phyloP scores from a whole-genome alignment of 805 yeast species.

The Debaryomyces tyrocola region DNA sequence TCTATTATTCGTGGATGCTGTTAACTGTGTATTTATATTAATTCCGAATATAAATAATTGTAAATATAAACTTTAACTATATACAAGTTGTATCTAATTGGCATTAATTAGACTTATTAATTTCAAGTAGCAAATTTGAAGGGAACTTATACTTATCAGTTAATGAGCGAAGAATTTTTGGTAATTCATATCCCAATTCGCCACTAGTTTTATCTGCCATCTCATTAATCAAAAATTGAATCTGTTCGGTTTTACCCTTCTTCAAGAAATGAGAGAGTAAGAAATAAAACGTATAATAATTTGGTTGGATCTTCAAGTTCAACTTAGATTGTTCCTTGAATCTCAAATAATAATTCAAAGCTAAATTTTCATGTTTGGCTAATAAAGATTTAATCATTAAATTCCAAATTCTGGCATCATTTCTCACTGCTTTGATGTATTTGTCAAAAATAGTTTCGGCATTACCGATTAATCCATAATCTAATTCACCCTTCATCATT shows the following conservation, averaged over 20 bases:
- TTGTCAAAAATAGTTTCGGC: constrained; percentile 34
- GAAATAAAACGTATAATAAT: constrained; percentile 50
- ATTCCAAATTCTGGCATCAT: constrained; percentile 46
- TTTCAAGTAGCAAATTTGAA: constrained; percentile 5
- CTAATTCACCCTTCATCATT: constrained; percentile 48
- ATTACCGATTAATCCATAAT: constrained; percentile 32
- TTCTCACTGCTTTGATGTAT: constrained; percentile 31
- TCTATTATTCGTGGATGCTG: background rate
- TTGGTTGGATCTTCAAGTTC: constrained; percentile 34
- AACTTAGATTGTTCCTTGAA: constrained; percentile 25
- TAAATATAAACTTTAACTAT: constrained; percentile 2
- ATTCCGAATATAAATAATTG: background rate
- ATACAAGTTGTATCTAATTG: constrained; percentile 3
- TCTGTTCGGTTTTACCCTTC: constrained; percentile 27
- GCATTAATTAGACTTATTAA: background rate
- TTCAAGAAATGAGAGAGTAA: constrained; percentile 40
- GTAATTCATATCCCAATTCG: constrained; percentile 41
- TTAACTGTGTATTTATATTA: background rate
- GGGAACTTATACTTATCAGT: constrained; percentile 4
- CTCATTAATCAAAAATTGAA: constrained; percentile 40
- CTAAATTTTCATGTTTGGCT: constrained; percentile 33
- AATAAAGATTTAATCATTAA: constrained; percentile 34
- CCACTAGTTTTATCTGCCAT: constrained; percentile 26
- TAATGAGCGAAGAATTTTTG: constrained; percentile 25
- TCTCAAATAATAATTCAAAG: constrained; percentile 39